These are phyloP conservation scores for Candolleomyces aberdarensis DNA, from an alignment of 768 basidiomycete genomes.

Conservation along the genomic window DNA sequence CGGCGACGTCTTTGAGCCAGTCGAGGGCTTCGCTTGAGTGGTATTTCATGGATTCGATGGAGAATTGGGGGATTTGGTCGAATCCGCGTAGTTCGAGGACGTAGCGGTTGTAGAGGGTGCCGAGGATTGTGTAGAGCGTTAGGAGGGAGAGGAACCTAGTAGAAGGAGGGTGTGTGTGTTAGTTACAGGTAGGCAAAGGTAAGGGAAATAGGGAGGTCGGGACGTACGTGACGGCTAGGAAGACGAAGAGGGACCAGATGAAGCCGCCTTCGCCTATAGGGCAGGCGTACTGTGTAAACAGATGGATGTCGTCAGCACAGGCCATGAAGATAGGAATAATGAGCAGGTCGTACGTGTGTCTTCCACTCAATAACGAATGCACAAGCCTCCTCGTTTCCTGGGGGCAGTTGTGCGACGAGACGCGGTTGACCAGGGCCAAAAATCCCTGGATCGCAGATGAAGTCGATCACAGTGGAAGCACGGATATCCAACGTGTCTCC, in stretches of 20 bases:
- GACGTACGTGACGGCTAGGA: constrained; percentile 58
- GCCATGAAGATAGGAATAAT: too few relatives aligned
- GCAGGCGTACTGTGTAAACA: constrained; percentile 58
- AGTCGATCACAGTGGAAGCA: constrained; percentile 69
- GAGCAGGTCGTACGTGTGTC: constrained; percentile 54
- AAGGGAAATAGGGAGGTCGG: constrained; percentile 7
- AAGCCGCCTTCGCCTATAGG: constrained; percentile 57
- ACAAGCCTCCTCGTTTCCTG: constrained; percentile 59
- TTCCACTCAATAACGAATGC: constrained; percentile 83
- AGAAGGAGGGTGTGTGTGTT: neutral
- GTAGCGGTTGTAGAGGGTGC: constrained; percentile 75
- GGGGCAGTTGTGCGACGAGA: constrained; percentile 68
- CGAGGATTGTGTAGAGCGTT: constrained; percentile 62
- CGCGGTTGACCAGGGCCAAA: constrained; percentile 50
- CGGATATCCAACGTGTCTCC: constrained; percentile 30
- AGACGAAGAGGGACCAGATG: constrained; percentile 48
- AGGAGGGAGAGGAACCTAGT: constrained; percentile 53
- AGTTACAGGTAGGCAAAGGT: neutral
- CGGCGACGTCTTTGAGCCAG: constrained; percentile 38
- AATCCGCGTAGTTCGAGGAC: constrained; percentile 68
- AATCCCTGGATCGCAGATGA: constrained; percentile 70
- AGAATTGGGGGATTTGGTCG: constrained; percentile 71
- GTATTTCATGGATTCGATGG: constrained; percentile 48
- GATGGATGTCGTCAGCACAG: too few relatives aligned
- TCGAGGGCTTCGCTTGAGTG: constrained; percentile 41